Evolutionary conservation across 495 filamentous ascomycete species (phyloP).

Genomic region (Penicillium paradoxum): DNA sequence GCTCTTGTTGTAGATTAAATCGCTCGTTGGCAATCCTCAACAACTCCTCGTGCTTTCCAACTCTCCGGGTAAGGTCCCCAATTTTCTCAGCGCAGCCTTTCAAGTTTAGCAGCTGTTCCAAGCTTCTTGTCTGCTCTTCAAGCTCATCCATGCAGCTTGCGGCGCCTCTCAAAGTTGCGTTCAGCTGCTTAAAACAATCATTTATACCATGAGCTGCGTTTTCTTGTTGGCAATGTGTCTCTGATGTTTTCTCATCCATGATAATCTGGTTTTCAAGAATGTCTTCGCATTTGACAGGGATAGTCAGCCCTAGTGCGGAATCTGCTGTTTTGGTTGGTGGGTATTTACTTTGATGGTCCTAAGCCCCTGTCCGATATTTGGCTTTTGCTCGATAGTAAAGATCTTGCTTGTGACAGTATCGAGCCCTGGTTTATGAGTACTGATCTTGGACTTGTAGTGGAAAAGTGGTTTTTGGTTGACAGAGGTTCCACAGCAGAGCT

Average conservation of each 20-base stretch:
- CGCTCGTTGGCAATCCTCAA: background rate
- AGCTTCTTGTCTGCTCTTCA: background rate
- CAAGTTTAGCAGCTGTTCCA: background rate
- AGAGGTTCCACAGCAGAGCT: background rate
- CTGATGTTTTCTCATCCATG: background rate
- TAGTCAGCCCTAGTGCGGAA: background rate
- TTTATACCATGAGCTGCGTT: background rate
- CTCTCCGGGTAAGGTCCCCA: background rate
- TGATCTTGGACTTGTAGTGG: background rate
- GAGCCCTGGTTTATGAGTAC: background rate
- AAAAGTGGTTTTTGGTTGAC: background rate
- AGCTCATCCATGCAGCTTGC: background rate
- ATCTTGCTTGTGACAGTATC: background rate
- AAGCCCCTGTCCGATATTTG: background rate
- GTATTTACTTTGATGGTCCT: background rate
- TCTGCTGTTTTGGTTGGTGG: background rate
- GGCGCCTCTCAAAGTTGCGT: background rate
- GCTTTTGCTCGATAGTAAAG: background rate
- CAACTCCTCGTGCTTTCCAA: background rate
- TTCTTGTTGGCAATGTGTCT: background rate
- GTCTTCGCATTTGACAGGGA: background rate
- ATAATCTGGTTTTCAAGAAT: background rate
- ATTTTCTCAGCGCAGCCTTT: background rate
- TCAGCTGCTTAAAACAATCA: background rate
- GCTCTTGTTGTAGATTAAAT: background rate